Percentiles rank a stretch among this genome's conserved stretches.
Evolutionary conservation across 306 rosid species (phyloP).

Genomic region (Lathyrus sativus): DNA sequence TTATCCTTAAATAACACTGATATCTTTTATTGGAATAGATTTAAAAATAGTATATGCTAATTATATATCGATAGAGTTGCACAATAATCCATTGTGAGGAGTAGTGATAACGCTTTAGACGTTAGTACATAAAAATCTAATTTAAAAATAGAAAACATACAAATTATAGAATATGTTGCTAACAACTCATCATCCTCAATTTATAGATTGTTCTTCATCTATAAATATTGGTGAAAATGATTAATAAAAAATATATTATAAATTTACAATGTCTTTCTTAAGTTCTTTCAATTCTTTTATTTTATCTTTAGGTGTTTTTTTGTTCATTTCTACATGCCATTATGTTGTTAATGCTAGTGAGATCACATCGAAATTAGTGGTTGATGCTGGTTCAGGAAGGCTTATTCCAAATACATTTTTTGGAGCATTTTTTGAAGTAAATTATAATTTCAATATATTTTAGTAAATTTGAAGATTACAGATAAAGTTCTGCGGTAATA

Average conservation of each 20-base stretch:
- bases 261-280: constrained; percentile 4
- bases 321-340: background rate
- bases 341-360: constrained; percentile 26
- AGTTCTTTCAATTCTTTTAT: background rate
- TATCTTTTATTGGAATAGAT: no score
- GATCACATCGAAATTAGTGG: constrained; percentile 35
- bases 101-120: no score
- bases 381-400: constrained; percentile 51
- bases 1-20: no score
- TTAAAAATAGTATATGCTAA: no score
- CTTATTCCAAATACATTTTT: constrained; percentile 64
- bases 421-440: constrained; percentile 70
- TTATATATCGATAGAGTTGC: no score
- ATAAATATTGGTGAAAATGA: background rate
- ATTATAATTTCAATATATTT: background rate
- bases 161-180: background rate
- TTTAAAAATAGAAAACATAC: background rate
- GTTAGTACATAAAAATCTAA: no score
- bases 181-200: background rate
- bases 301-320: background rate
- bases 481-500: no score
- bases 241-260: background rate
- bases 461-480: background rate
- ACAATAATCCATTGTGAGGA: no score
- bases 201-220: background rate